Conservation (phyloP, 139 green algal genomes). For the Micractinium conductrix region DNA sequence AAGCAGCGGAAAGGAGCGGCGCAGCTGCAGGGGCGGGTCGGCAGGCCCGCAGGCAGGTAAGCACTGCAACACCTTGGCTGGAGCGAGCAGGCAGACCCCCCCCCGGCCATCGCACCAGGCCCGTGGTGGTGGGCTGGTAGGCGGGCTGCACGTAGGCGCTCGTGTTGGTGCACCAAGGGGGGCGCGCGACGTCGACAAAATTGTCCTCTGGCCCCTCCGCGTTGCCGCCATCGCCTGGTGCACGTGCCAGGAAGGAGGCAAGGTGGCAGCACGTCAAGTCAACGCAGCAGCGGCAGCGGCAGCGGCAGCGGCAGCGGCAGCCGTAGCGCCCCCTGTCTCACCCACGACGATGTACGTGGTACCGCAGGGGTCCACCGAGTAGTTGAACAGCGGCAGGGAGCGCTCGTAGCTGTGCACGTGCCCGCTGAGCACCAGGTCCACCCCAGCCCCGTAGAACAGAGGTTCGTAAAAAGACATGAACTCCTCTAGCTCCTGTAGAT, state of each 20-base stretch:
- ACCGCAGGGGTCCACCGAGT: constrained; percentile 19
- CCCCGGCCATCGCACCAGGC: background rate
- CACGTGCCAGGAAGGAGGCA: no score
- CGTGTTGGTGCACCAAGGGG: constrained; percentile 2
- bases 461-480: constrained; percentile 9
- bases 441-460: constrained; percentile 34
- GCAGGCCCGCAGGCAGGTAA: no score
- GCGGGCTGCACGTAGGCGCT: background rate
- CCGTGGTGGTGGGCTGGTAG: background rate
- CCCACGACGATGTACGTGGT: constrained; percentile 36
- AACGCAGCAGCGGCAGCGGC: background rate
- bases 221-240: constrained; percentile 39
- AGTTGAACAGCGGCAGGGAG: constrained; percentile 30
- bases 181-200: background rate
- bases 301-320: background rate
- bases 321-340: background rate
- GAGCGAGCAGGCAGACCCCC: background rate
- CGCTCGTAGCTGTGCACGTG: constrained; percentile 60
- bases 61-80: background rate
- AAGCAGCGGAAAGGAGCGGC: background rate
- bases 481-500: constrained; percentile 13
- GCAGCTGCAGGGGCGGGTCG: background rate
- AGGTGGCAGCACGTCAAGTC: no score
- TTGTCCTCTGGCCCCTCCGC: constrained; percentile 35
- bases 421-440: constrained; percentile 48